Percentiles rank a stretch among this genome's conserved stretches.
phyloP scores from a whole-genome alignment of 139 green algal genomes.

The Chlorella sorokiniana region DNA sequence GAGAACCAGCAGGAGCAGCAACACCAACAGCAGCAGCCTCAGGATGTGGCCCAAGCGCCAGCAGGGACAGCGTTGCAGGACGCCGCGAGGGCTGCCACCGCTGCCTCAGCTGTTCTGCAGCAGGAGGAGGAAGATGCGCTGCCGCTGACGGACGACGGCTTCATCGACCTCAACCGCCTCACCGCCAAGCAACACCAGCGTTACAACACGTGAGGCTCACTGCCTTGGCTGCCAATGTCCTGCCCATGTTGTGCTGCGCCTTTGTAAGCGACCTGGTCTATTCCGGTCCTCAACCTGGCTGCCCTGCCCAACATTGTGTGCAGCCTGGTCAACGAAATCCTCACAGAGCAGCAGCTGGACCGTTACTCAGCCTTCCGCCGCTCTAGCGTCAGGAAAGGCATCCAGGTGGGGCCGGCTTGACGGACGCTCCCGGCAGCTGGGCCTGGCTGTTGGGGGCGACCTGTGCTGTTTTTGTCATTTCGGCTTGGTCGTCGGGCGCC shows the following conservation, averaged over 20 bases:
- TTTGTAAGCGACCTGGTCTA: too few species aligned
- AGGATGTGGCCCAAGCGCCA: not conserved
- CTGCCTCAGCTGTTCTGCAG: not conserved
- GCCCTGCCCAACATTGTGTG: not conserved
- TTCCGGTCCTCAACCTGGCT: too few species aligned
- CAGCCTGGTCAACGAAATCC: conserved; percentile 57
- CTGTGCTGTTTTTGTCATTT: not conserved
- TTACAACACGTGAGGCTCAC: conserved; percentile 34
- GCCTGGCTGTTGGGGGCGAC: not conserved
- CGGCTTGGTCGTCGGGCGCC: too few species aligned
- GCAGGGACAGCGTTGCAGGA: not conserved
- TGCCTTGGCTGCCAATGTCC: not conserved
- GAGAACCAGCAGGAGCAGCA: not conserved
- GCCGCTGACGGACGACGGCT: conserved; percentile 30
- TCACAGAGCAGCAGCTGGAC: conserved; percentile 74
- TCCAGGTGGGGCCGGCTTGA: conserved; percentile 53
- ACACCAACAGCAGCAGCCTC: conserved; percentile 1
- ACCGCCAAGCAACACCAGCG: conserved; percentile 36
- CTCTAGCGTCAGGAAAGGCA: conserved; percentile 57
- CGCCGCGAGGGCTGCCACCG: not conserved
- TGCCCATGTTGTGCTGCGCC: not conserved
- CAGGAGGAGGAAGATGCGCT: conserved; percentile 25
- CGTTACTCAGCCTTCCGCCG: conserved; percentile 72
- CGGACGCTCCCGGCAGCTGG: not conserved
- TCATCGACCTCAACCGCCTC: conserved; percentile 38